Evolutionary conservation across 2,329 filamentous ascomycete species (phyloP).

Genomic region (Aspergillus brasiliensis): DNA sequence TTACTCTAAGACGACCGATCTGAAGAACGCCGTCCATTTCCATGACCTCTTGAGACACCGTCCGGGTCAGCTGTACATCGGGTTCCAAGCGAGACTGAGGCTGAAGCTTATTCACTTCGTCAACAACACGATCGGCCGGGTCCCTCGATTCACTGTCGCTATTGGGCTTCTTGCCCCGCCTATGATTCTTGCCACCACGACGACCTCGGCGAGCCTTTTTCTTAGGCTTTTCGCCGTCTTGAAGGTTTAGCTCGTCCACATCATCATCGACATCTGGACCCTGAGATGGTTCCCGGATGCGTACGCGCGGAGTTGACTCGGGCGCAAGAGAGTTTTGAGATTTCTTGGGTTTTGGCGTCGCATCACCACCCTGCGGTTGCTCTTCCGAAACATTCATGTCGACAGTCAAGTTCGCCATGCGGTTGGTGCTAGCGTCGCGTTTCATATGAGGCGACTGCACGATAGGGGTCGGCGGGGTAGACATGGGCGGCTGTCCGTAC

Average conservation of each 20-base stretch:
- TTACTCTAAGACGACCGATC: slow-evolving; percentile 63
- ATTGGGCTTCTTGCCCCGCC: slow-evolving; percentile 55
- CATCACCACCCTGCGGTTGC: slow-evolving; percentile 22
- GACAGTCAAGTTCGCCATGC: slow-evolving; percentile 34
- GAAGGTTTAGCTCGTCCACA: slow-evolving; percentile 30
- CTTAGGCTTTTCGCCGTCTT: slow-evolving; percentile 56
- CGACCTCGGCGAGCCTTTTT: slow-evolving; percentile 70
- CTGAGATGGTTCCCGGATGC: slow-evolving; percentile 43
- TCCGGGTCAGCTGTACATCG: slow-evolving; percentile 58
- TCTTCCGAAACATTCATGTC: slow-evolving; percentile 30
- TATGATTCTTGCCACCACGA: slow-evolving; percentile 70
- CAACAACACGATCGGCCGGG: slow-evolving; percentile 61
- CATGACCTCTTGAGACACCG: slow-evolving; percentile 59
- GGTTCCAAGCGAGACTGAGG: slow-evolving; percentile 58
- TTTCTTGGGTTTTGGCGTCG: slow-evolving; percentile 33
- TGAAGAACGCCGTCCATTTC: slow-evolving; percentile 62
- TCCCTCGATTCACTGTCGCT: slow-evolving; percentile 57
- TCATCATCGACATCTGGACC: slow-evolving; percentile 38
- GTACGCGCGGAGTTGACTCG: slow-evolving; percentile 37
- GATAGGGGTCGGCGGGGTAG: slow-evolving; percentile 43
- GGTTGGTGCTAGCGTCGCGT: slow-evolving; percentile 26
- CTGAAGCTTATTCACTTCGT: slow-evolving; percentile 52
- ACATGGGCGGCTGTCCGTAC: slow-evolving; percentile 39
- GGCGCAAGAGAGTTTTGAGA: slow-evolving; percentile 21
- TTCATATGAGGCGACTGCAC: slow-evolving; percentile 30